Base-by-base conservation (phyloP, 176 grass and related monocot genomes). In the Oryza longistaminata region DNA sequence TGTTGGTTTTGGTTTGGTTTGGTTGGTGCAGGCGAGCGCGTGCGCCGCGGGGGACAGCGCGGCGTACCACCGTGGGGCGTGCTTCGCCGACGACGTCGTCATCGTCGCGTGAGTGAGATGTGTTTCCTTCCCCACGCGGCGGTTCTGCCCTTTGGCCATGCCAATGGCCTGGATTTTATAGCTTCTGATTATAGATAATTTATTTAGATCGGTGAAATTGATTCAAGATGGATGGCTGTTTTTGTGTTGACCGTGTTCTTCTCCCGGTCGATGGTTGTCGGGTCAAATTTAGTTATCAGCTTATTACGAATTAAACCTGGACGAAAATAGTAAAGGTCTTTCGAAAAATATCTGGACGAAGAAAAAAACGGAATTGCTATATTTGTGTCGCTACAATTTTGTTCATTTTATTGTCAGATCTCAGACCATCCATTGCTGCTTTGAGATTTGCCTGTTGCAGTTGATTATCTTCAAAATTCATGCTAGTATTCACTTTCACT, bases 41-140 rank as follows among this genome's bases (percentile, higher is more conserved):
- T 98, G 93, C 75, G 88, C 93, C 73, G 91, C 95, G 62, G 85
- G 87, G 76, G 93, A 88, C 77, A 85, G 82, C 60, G 80, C 87
- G 6, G 81, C 84, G 78, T 94, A 90, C 82, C 77, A 92, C 64
- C 88, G 86, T 70, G 90, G 5, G 52, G 50, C 87, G 17, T 87
- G 74, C 85, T 95, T 93, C 68, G 93, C 83, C 21, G 96, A 98
- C 39, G 93, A 98, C 83, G 86, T 98, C 72, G 96, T 98, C 85
- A 92, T 98, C 82, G 96, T 98, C 55, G 96, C 93, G 96, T 98
- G 85, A 95, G 91, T 84, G 35, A 46, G 35, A 46, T 34, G 25
- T 34, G 25, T 15, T 10, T 46, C 35, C 21, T 24, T 43, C 42
- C 42, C 42, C 42, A 2, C 29, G 29, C 29, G 29, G 42, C 42